phyloP scores from a whole-genome alignment of 768 basidiomycete species.

The Boletus insuetus region DNA sequence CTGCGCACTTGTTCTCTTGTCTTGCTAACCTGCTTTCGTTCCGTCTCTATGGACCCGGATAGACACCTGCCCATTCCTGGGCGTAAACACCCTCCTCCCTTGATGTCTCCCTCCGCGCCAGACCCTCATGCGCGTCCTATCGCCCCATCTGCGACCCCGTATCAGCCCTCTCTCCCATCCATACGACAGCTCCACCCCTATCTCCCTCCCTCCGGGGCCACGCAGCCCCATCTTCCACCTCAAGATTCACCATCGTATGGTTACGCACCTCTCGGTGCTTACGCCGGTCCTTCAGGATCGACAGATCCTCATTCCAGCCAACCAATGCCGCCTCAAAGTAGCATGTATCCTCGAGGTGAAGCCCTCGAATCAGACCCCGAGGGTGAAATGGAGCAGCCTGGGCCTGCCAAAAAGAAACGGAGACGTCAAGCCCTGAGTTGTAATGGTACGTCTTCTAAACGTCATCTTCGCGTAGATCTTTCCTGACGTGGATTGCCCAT shows the following conservation, averaged over 20 bases:
- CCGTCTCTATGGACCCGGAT: slow-evolving; percentile 35
- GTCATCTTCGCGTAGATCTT: slow-evolving; percentile 21
- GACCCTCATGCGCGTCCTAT: slow-evolving; percentile 29
- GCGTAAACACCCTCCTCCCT: slow-evolving; percentile 29
- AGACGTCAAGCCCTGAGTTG: slow-evolving; percentile 81
- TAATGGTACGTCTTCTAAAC: slow-evolving; percentile 54
- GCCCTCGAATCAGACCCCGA: slow-evolving; percentile 57
- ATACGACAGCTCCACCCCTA: slow-evolving; percentile 69
- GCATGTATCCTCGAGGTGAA: slow-evolving; percentile 33
- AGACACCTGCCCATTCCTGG: slow-evolving; percentile 35
- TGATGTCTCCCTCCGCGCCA: slow-evolving; percentile 25
- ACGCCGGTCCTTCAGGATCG: slow-evolving; percentile 25
- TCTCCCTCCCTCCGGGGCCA: slow-evolving; percentile 49
- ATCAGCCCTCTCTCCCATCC: slow-evolving; percentile 49
- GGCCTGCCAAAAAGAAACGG: slow-evolving; percentile 79
- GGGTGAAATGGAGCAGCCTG: slow-evolving; percentile 45
- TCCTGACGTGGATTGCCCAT: slow-evolving; percentile 12
- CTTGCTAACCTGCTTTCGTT: slow-evolving; percentile 16
- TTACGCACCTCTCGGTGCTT: slow-evolving; percentile 23
- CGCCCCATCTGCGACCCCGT: slow-evolving; percentile 19
- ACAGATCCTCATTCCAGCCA: slow-evolving; percentile 26
- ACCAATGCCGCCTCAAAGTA: slow-evolving; percentile 17
- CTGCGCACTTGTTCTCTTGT: slow-evolving; percentile 5
- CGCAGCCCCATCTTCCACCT: slow-evolving; percentile 26
- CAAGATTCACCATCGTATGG: slow-evolving; percentile 28